phyloP scores from a whole-genome alignment of 768 basidiomycete species.

The Flagelloscypha sp. region DNA sequence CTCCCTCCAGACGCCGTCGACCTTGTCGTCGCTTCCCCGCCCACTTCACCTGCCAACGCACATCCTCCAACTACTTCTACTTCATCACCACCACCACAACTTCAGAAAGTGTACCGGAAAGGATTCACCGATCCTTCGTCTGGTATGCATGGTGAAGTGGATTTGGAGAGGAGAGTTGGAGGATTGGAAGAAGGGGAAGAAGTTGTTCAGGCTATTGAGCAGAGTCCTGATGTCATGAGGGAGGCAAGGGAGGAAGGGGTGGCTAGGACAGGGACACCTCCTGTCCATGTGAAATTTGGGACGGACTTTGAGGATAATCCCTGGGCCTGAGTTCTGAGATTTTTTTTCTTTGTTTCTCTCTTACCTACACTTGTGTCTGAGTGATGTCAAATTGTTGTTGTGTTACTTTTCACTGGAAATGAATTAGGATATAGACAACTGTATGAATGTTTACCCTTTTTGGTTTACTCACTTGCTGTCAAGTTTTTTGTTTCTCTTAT shows the following conservation, averaged over 20 bases:
- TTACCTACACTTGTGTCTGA: no score
- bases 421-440: no score
- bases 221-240: slow-evolving; percentile 16
- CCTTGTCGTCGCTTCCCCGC: slow-evolving; percentile 64
- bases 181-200: slow-evolving; percentile 35
- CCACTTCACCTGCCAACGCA: no score
- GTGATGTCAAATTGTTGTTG: no score
- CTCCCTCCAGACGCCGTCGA: slow-evolving; percentile 79
- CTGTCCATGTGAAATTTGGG: slow-evolving; percentile 31
- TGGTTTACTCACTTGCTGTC: no score
- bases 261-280: slow-evolving; percentile 34
- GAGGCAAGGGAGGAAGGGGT: slow-evolving; percentile 17
- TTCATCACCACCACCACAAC: no score
- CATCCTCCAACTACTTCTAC: no score
- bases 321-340: slow-evolving; percentile 44
- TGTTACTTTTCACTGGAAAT: no score
- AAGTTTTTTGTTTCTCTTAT: no score
- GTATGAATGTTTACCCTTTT: no score
- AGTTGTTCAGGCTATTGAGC: slow-evolving; percentile 24
- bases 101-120: slow-evolving; percentile 46
- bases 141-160: slow-evolving; percentile 28
- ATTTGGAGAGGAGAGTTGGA: slow-evolving; percentile 23
- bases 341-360: slow-evolving; percentile 8
- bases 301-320: slow-evolving; percentile 43
- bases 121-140: slow-evolving; percentile 23